Evolutionary conservation across 2,329 filamentous ascomycete genomes (phyloP).

Genomic region (Diplodia seriata): DNA sequence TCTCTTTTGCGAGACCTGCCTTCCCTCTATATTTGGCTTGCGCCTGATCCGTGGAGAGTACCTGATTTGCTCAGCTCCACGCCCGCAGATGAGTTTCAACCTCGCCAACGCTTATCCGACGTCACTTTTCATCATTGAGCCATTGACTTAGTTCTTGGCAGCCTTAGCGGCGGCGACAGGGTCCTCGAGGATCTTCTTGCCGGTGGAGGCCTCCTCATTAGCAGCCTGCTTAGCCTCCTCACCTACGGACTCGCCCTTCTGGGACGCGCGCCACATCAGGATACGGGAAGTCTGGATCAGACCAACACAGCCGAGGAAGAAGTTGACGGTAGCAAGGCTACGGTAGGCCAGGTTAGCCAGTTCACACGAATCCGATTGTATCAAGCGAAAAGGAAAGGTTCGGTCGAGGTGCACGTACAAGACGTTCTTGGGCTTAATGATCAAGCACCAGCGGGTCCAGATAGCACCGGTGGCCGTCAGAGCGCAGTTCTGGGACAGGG

Average conservation of each 20-base stretch:
- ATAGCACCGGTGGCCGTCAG: conserved; percentile 90
- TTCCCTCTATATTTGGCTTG: conserved; percentile 13
- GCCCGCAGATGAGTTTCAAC: not conserved
- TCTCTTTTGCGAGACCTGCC: conserved; percentile 8
- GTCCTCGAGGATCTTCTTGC: conserved; percentile 43
- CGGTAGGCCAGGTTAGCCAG: conserved; percentile 24
- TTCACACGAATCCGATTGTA: not conserved
- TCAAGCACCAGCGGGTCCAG: conserved; percentile 98
- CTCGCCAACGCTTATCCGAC: not conserved
- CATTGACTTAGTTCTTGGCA: conserved; percentile 21
- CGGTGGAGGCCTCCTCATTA: conserved; percentile 49
- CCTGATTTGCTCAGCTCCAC: conserved; percentile 7
- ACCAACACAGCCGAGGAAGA: conserved; percentile 92
- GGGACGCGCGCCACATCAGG: conserved; percentile 65
- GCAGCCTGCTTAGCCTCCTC: conserved; percentile 53
- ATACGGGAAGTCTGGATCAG: conserved; percentile 83
- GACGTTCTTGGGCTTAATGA: conserved; percentile 93
- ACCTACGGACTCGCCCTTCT: conserved; percentile 58
- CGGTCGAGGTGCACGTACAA: conserved; percentile 63
- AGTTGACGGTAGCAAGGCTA: conserved; percentile 93
- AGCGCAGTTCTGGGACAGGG: conserved; percentile 88
- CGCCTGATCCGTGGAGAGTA: conserved; percentile 1
- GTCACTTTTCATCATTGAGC: not conserved
- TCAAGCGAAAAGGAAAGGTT: not conserved
- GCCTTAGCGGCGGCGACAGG: conserved; percentile 42